Conservation (phyloP, 2,329 filamentous ascomycete species). For the Talaromyces marneffei region DNA sequence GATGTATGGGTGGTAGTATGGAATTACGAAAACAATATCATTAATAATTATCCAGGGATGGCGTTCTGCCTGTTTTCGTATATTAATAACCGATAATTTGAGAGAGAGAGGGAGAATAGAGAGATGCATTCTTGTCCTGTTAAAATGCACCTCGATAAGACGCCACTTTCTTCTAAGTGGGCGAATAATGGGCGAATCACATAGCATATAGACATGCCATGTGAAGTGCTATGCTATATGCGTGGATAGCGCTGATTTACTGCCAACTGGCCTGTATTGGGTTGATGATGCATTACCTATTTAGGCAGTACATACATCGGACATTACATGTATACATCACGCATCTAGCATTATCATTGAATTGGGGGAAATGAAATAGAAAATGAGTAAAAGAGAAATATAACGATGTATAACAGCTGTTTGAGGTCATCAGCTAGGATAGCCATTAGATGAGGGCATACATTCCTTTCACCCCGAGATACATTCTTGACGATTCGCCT, state of each 20-base stretch:
- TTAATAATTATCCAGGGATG: not conserved
- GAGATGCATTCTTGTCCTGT: not conserved
- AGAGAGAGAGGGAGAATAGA: not conserved
- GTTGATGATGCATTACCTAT: not conserved
- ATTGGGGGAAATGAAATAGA: no score
- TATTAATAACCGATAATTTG: no score
- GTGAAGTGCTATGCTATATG: not conserved
- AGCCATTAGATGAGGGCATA: not conserved
- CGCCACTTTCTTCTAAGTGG: not conserved
- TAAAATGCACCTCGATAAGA: not conserved
- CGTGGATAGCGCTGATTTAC: not conserved
- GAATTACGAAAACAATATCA: not conserved
- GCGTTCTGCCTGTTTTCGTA: not conserved
- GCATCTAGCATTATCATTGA: not conserved
- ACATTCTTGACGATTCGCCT: slow-evolving; percentile 1
- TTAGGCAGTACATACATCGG: not conserved
- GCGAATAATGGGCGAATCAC: not conserved
- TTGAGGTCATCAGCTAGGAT: not conserved
- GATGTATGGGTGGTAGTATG: not conserved
- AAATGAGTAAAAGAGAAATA: not conserved
- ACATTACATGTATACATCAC: not conserved
- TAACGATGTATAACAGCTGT: not conserved
- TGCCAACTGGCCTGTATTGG: not conserved
- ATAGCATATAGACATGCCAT: no score
- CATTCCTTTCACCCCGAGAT: not conserved